Conservation (phyloP, 305 asterid species). For the Fraxinus greggii region DNA sequence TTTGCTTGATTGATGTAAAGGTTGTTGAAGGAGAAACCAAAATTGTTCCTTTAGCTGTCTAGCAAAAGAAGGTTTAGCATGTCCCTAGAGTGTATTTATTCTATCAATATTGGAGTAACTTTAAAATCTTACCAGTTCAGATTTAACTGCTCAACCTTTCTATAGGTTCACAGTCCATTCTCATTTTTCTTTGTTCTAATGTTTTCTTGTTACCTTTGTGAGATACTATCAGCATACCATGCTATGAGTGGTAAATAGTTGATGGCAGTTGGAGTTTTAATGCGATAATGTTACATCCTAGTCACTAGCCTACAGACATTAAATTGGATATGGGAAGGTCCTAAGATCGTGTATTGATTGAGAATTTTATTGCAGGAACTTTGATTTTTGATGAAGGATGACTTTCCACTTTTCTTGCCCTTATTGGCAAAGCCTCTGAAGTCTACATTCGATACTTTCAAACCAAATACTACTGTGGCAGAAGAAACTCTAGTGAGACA, state of each 20-base stretch:
- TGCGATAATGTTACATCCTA: background rate
- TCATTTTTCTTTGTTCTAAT: background rate
- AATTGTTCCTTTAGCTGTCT: background rate
- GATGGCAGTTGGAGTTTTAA: background rate
- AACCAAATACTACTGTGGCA: background rate
- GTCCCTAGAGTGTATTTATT: background rate
- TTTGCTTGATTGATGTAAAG: background rate
- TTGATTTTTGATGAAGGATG: background rate
- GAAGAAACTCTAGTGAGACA: background rate
- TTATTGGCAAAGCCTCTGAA: background rate
- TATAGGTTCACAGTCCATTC: background rate
- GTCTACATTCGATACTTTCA: background rate
- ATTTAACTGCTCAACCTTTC: background rate
- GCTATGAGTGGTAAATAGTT: background rate
- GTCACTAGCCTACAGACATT: background rate
- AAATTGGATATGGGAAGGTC: background rate
- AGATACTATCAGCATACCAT: no score
- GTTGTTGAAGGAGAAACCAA: background rate
- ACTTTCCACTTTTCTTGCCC: background rate
- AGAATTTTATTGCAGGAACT: background rate
- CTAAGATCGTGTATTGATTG: background rate
- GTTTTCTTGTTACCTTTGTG: background rate
- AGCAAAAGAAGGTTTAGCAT: background rate
- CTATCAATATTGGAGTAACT: background rate
- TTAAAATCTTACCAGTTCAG: background rate